Evolutionary conservation across 1,284 basidiomycete genomes (phyloP).

Genomic region (Cystobasidium sp.): DNA sequence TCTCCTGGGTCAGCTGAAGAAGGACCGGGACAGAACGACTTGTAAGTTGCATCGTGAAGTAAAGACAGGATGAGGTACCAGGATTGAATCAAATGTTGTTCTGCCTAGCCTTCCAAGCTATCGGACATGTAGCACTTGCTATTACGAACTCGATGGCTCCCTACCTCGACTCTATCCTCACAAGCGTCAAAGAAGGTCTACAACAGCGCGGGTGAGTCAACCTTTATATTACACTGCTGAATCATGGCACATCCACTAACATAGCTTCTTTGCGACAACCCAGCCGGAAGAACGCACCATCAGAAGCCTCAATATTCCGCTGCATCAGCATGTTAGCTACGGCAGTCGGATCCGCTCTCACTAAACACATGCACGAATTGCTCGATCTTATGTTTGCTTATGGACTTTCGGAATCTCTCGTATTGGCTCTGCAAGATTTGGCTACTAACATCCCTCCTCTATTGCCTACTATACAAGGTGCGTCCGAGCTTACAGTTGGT

Average conservation of each 20-base stretch:
- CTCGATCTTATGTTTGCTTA: constrained; percentile 96
- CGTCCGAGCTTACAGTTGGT: constrained; percentile 50
- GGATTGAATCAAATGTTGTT: constrained; percentile 47
- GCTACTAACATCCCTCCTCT: constrained; percentile 88
- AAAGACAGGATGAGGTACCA: background rate
- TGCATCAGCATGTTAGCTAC: constrained; percentile 95
- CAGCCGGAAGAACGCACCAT: constrained; percentile 89
- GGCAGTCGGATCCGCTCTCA: constrained; percentile 94
- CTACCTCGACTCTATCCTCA: constrained; percentile 91
- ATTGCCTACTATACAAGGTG: constrained; percentile 80
- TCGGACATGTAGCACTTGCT: constrained; percentile 90
- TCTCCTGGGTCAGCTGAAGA: constrained; percentile 83
- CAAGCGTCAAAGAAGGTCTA: constrained; percentile 84
- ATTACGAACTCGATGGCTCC: constrained; percentile 94
- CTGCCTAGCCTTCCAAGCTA: constrained; percentile 96
- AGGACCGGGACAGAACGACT: constrained; percentile 84
- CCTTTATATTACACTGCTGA: background rate
- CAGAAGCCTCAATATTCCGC: constrained; percentile 96
- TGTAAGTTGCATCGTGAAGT: constrained; percentile 61
- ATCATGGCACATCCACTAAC: background rate
- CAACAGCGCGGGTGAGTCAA: constrained; percentile 74
- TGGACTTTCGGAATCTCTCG: constrained; percentile 86
- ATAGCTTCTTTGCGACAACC: constrained; percentile 38
- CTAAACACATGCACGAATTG: constrained; percentile 93
- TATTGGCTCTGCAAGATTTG: constrained; percentile 83